Conservation (phyloP, 2,329 filamentous ascomycete genomes). For the Aspergillus hiratsukae region DNA sequence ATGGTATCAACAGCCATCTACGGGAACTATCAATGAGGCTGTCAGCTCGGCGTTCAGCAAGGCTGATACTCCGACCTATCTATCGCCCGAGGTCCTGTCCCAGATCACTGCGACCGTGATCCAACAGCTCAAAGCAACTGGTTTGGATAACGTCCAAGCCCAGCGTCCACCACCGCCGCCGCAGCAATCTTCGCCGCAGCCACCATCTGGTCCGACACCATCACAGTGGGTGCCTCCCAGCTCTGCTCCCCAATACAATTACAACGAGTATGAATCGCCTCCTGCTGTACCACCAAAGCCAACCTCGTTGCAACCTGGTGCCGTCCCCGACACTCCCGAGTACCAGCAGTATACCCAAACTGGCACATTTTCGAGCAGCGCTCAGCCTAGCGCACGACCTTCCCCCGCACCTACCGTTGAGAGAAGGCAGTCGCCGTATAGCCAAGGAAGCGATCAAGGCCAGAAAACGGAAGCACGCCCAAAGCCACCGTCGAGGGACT, state of each 20-base stretch:
- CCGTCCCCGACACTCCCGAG: conserved; percentile 4
- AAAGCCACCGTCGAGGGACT: conserved; percentile 34
- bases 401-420: conserved; percentile 20
- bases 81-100: conserved; percentile 58
- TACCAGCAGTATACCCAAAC: conserved; percentile 19
- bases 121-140: conserved; percentile 52
- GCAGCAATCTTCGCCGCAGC: conserved; percentile 26
- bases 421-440: conserved; percentile 32
- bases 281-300: conserved; percentile 16
- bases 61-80: conserved; percentile 44
- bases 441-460: conserved; percentile 30
- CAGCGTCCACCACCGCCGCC: conserved; percentile 17
- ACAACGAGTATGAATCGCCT: conserved; percentile 16
- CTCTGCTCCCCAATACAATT: conserved; percentile 10
- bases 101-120: conserved; percentile 58
- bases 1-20: conserved; percentile 19
- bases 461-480: conserved; percentile 31
- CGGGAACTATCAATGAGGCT: conserved; percentile 51
- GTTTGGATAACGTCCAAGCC: conserved; percentile 30
- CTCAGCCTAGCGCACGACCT: conserved; percentile 17
- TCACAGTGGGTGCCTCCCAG: conserved; percentile 20
- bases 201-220: conserved; percentile 14
- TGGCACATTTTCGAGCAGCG: conserved; percentile 17
- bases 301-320: conserved; percentile 14
- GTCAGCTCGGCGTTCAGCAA: conserved; percentile 54